These are phyloP conservation scores for Arabis hirsuta DNA, from an alignment of 345 rosid genomes.

Conservation along the genomic window DNA sequence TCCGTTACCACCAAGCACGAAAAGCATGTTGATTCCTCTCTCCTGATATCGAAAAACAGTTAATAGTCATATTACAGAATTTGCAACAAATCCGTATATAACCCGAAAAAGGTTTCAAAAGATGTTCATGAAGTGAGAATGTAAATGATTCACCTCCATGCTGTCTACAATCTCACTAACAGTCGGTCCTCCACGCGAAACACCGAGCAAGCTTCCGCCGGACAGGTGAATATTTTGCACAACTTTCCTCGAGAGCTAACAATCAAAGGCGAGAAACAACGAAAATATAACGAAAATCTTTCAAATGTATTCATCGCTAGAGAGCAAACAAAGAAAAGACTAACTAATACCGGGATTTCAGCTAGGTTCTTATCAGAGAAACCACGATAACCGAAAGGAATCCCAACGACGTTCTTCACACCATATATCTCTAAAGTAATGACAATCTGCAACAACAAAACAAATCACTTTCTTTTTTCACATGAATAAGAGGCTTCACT, in stretches of 20 bases:
- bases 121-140: background rate
- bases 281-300: background rate
- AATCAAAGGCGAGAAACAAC: conserved; percentile 26
- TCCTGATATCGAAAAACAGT: conserved; percentile 48
- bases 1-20: conserved; percentile 89
- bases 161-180: conserved; percentile 67
- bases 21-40: conserved; percentile 91
- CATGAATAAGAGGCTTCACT: background rate
- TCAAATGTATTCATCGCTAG: background rate
- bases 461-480: background rate
- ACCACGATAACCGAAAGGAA: conserved; percentile 91
- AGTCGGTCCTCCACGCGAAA: conserved; percentile 81
- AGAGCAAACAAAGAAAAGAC: background rate
- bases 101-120: background rate
- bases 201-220: conserved; percentile 89
- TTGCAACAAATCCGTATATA: conserved; percentile 47
- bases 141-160: conserved; percentile 58
- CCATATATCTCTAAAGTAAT: conserved; percentile 88
- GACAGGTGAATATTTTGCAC: conserved; percentile 91
- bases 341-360: conserved; percentile 63
- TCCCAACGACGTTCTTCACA: conserved; percentile 79
- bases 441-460: conserved; percentile 62
- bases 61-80: conserved; percentile 6
- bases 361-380: conserved; percentile 62
- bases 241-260: conserved; percentile 79